These are phyloP conservation scores for Ceratocystis harringtonii DNA, from an alignment of 2,329 filamentous ascomycete species.

Conservation along the genomic window DNA sequence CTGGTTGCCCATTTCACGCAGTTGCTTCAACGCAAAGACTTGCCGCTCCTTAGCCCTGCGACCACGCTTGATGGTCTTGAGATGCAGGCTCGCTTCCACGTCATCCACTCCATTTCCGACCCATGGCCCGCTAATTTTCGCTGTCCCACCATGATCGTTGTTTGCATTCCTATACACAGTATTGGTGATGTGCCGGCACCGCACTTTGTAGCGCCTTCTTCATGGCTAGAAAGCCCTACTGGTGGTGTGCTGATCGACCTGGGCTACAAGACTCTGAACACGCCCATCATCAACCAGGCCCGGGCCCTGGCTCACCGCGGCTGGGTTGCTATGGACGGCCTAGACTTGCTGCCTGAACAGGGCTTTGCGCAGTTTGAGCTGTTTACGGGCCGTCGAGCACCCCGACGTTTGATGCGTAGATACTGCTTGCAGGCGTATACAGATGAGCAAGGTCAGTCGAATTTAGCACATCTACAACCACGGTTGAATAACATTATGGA, in stretches of 20 bases:
- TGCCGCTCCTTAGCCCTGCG: slow-evolving; percentile 27
- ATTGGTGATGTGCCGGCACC: slow-evolving; percentile 49
- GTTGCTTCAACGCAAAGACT: slow-evolving; percentile 31
- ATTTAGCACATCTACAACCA: slow-evolving; percentile 28
- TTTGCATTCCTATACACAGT: slow-evolving; percentile 58
- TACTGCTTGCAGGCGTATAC: slow-evolving; percentile 40
- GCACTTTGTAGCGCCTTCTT: slow-evolving; percentile 51
- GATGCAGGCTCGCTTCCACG: slow-evolving; percentile 34
- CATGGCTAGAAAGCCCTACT: slow-evolving; percentile 57
- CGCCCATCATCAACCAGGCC: slow-evolving; percentile 55
- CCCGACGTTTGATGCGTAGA: slow-evolving; percentile 51
- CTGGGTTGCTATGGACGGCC: slow-evolving; percentile 62
- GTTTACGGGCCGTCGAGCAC: slow-evolving; percentile 46
- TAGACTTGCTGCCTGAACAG: slow-evolving; percentile 64
- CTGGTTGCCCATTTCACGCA: slow-evolving; percentile 57
- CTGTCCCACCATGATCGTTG: slow-evolving; percentile 58
- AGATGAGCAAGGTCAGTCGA: slow-evolving; percentile 28
- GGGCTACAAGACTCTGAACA: slow-evolving; percentile 59
- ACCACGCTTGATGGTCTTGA: slow-evolving; percentile 16
- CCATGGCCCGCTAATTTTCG: slow-evolving; percentile 49
- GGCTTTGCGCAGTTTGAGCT: slow-evolving; percentile 71
- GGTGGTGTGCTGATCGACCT: slow-evolving; percentile 64
- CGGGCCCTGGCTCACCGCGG: slow-evolving; percentile 42
- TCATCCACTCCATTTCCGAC: slow-evolving; percentile 43
- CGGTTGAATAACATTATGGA: slow-evolving; percentile 28